Base-by-base conservation (phyloP, 2,329 filamentous ascomycete genomes). In the Phialophora verrucosa region DNA sequence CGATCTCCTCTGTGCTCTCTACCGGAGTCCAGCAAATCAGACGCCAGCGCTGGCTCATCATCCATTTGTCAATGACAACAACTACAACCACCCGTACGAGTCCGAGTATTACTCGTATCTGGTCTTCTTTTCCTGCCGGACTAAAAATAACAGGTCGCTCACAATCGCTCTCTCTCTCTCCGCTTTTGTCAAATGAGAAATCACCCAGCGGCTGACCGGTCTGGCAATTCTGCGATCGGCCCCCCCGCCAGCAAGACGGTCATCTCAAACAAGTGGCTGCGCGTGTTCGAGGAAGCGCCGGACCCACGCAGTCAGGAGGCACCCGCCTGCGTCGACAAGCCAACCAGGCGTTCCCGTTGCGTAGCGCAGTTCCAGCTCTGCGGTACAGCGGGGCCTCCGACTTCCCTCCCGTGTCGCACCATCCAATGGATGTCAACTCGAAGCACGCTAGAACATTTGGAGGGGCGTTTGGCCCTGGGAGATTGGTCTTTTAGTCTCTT, bases 251-350 rank as follows among this genome's bases (percentile, higher is more conserved):
- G 12, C 42, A 32, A 59, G 7, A 53, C 49, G n/a, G 53, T 35
- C 53, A 55, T 55, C 58, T 44, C 29, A 35, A 64, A 64, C 56
- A 27, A 69, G 59, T 65, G 68, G 68, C 59, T 65, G 65, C 32
- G 57, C 20, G 56, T 66, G 62, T 54, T 59, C 68, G 62, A 67
- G 59, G 53, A 69, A 67, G 65, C 68, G 68, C 68, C 68, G 35
- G 59, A 58, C 58, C 62, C 64, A 65, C 54, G 2, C 6, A 11
- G 23, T 27, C 27, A 27, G 42, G 47, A 14, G 25, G 17, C 17
- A 44, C 31, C 38, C 58, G 49, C 38, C 14, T 17, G 12, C 7
- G 10, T 8, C 3, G 11, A 2, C 12, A 25, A 23, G 17, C 67
- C 59, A 65, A 64, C 62, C n/a, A 65, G 47, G 27, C 57, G 66